phyloP scores from a whole-genome alignment of 1,284 basidiomycete genomes.

The Trichosporon sp. region DNA sequence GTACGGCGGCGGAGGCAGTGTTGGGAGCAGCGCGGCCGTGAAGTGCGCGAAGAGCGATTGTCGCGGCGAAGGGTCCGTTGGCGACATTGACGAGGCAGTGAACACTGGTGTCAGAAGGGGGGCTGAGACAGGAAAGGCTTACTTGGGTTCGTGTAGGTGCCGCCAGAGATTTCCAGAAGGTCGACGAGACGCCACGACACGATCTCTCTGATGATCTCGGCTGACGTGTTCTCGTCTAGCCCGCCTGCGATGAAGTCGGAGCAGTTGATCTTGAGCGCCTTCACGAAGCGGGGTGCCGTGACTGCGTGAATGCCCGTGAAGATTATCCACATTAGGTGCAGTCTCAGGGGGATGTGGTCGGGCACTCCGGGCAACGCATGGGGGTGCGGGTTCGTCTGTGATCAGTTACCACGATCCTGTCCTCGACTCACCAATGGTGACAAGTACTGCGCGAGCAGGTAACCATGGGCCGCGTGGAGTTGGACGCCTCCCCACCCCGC shows the following conservation, averaged over 20 bases:
- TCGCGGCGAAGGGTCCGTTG: constrained; percentile 33
- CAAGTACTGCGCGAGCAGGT: constrained; percentile 82
- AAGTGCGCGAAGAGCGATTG: constrained; percentile 52
- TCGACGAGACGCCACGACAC: constrained; percentile 60
- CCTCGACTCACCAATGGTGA: constrained; percentile 66
- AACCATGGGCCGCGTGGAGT: constrained; percentile 86
- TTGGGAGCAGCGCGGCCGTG: constrained; percentile 44
- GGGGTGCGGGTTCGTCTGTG: constrained; percentile 65
- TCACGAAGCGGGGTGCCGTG: constrained; percentile 66
- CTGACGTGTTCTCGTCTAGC: constrained; percentile 43
- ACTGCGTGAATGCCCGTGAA: constrained; percentile 64
- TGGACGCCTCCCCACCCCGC: constrained; percentile 88
- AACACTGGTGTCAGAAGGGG: constrained; percentile 29
- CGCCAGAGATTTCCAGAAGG: constrained; percentile 54
- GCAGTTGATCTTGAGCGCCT: constrained; percentile 86
- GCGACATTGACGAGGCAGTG: constrained; percentile 5
- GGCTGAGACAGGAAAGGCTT: neutral
- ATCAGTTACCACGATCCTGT: neutral
- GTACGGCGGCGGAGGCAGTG: constrained; percentile 40
- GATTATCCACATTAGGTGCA: constrained; percentile 70
- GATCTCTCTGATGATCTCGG: constrained; percentile 49
- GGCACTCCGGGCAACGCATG: constrained; percentile 66
- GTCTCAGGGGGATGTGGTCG: constrained; percentile 47
- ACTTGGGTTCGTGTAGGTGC: constrained; percentile 50
- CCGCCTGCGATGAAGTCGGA: constrained; percentile 72